Base-by-base conservation (phyloP, 148 eudicot genomes). In the Gaultheria prostrata region DNA sequence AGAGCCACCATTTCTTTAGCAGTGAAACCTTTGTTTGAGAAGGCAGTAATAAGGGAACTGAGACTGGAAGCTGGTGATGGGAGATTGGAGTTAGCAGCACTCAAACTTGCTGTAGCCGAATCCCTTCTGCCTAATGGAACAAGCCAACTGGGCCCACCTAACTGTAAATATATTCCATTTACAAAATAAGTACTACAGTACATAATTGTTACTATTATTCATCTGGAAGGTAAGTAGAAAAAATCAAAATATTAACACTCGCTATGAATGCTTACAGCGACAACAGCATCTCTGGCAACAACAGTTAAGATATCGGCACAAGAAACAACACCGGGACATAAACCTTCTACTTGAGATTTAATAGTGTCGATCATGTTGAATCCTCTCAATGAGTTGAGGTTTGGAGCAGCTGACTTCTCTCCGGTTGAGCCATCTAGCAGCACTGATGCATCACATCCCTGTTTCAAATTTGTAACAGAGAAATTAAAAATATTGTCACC, bases 361-460 rank as follows among this genome's bases (percentile, higher is more conserved):
- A 93, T 91, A 77, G 86, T 90, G 82, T 91, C 95, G 28, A 93
- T 87, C n/a, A 91, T 91, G 8, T 93, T 89, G 75, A 90, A 89
- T 4, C 95, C 95, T 85, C 95, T 89, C 11, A 89, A 20, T 6
- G 94, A 93, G 46, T 89, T 88, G 32, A 11, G 21, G 33, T 93
- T 93, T 26, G 95, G 90, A 24, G 61, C 83, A 0, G 95, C 94
- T 0, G 85, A 79, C 56, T 92, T 88, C 77, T 92, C 95, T 63
- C 92, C 92, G 10, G 87, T 90, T 45, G 90, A 85, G 80, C 90
- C 95, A 33, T 90, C 95, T 5, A 92, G 86, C 69, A 92, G 84
- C 26, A 87, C 82, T 6, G 95, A 92, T 21, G 85, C 95, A 86
- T 92, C 95, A 80, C 95, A 92, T 28, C 95, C 95, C 95, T 92